These are phyloP conservation scores for Pythium aristosporum DNA, from an alignment of 352 stramenopile species.

Conservation along the genomic window DNA sequence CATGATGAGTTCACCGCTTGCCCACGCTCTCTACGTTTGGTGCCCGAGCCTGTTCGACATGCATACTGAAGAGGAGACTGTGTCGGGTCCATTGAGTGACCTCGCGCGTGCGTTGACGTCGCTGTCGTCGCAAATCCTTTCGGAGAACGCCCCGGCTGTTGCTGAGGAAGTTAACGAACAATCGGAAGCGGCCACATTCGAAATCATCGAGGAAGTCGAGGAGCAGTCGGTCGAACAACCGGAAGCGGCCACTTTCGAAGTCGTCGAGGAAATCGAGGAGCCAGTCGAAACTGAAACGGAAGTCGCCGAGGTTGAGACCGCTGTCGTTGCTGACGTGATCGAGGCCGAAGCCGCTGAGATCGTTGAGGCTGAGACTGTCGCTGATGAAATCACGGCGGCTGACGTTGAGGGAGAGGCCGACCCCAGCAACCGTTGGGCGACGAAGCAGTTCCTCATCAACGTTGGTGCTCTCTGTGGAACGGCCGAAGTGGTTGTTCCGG, in stretches of 20 bases:
- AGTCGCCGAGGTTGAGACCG: not conserved
- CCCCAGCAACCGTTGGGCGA: conserved; percentile 12
- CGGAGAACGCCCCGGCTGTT: conserved; percentile 1
- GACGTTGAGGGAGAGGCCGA: not conserved
- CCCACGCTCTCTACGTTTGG: conserved; percentile 14
- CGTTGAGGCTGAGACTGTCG: not conserved
- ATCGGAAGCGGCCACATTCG: not conserved
- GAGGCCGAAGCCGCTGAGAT: not conserved
- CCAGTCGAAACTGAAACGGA: not conserved
- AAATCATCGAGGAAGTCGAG: conserved; percentile 5
- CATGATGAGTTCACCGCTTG: conserved; percentile 6
- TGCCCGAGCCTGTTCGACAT: conserved; percentile 20
- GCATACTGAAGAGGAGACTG: not conserved
- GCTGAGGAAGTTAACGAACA: conserved; percentile 9
- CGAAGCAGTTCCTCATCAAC: conserved; percentile 18
- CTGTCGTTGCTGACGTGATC: not conserved
- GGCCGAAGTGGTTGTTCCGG: not conserved
- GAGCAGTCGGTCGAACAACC: not conserved
- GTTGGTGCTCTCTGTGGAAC: conserved; percentile 9
- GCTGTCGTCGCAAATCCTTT: conserved; percentile 18
- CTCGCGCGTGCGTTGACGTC: conserved; percentile 19
- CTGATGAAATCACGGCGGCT: not conserved
- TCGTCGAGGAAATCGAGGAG: not conserved
- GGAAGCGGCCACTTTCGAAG: not conserved
- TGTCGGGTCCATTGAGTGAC: conserved; percentile 10